Evolutionary conservation across 2,329 filamentous ascomycete genomes (phyloP).

Genomic region (Talaromyces verruculosus): DNA sequence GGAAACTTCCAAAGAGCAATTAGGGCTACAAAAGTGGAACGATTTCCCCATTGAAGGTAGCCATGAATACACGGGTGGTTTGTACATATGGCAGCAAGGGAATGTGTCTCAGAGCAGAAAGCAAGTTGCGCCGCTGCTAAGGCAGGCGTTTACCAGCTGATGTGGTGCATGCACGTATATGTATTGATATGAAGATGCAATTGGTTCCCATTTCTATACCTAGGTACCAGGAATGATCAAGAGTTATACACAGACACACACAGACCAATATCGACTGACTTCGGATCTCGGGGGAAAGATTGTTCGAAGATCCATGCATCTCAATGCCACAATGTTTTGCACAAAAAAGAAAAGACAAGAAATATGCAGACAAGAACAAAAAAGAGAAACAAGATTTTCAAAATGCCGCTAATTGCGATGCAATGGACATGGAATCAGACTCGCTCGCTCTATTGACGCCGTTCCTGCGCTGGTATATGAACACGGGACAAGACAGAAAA

Average conservation of each 20-base stretch:
- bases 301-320: constrained; percentile 1
- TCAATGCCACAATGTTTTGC: background rate
- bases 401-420: constrained; percentile 17
- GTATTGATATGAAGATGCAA: background rate
- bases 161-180: constrained; percentile 4
- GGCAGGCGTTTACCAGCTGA: constrained; percentile 39
- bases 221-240: background rate
- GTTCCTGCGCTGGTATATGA: constrained; percentile 6
- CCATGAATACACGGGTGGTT: constrained; percentile 20
- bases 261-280: background rate
- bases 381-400: constrained; percentile 8
- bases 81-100: constrained; percentile 56
- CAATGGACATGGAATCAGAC: constrained; percentile 1
- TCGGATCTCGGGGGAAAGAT: background rate
- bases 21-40: constrained; percentile 42
- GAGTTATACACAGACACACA: constrained; percentile 2
- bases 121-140: constrained; percentile 60
- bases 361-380: background rate
- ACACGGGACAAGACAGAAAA: constrained; percentile 4
- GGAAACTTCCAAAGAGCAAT: constrained; percentile 43
- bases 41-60: constrained; percentile 9
- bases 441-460: constrained; percentile 15
- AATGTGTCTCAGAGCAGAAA: constrained; percentile 62
- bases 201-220: background rate
- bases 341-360: background rate